Evolutionary conservation across 1,284 basidiomycete genomes (phyloP).

Genomic region (Flammula alnicola): DNA sequence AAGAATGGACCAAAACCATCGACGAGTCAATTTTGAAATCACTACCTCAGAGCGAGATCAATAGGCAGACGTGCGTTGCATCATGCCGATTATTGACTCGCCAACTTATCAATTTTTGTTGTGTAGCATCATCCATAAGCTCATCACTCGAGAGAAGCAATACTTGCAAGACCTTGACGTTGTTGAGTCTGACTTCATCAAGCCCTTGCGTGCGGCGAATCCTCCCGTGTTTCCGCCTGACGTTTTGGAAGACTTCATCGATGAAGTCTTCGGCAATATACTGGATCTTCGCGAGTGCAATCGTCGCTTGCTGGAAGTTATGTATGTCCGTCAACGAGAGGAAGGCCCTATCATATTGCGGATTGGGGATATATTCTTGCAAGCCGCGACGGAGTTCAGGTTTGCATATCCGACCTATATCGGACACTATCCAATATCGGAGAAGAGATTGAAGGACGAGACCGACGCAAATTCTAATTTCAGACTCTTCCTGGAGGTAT

Average conservation of each 20-base stretch:
- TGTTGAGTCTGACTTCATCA: slow-evolving; percentile 84
- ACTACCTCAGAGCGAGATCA: slow-evolving; percentile 77
- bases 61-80: slow-evolving; percentile 72
- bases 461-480: slow-evolving; percentile 80
- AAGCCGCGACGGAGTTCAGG: slow-evolving; percentile 89
- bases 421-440: slow-evolving; percentile 82
- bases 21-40: slow-evolving; percentile 65
- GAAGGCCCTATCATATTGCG: slow-evolving; percentile 81
- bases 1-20: slow-evolving; percentile 80
- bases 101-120: slow-evolving; percentile 2
- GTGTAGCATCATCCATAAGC: slow-evolving; percentile 82
- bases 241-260: slow-evolving; percentile 80
- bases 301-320: slow-evolving; percentile 77
- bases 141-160: slow-evolving; percentile 86
- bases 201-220: slow-evolving; percentile 68
- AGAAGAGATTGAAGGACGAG: slow-evolving; percentile 86
- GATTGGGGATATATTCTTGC: slow-evolving; percentile 89
- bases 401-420: slow-evolving; percentile 86
- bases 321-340: slow-evolving; percentile 88
- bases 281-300: slow-evolving; percentile 83
- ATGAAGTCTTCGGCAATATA: slow-evolving; percentile 87
- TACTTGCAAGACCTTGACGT: slow-evolving; percentile 88
- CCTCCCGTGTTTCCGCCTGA: slow-evolving; percentile 73
- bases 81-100: slow-evolving; percentile 7
- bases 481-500: slow-evolving; percentile 83